phyloP scores from a whole-genome alignment of 73 alveolate species.

The Tetrahymena malaccensis region DNA sequence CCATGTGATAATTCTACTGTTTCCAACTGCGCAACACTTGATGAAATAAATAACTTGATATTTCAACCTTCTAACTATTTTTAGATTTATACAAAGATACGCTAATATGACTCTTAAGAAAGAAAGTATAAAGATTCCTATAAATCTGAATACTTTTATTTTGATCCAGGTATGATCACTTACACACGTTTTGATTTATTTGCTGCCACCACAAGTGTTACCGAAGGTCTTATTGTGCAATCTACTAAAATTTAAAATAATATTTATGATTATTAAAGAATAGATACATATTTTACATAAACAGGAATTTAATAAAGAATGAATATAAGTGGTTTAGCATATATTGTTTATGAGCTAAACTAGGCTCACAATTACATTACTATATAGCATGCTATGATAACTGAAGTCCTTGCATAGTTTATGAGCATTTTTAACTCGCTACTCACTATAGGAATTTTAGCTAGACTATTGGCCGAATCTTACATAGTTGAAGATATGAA shows the following conservation, averaged over 20 bases:
- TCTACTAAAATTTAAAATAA: background rate
- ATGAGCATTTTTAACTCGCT: background rate
- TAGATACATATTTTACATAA: background rate
- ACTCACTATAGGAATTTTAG: background rate
- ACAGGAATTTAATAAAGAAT: background rate
- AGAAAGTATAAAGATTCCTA: background rate
- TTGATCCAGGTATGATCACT: background rate
- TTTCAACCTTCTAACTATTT: background rate
- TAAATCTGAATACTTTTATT: background rate
- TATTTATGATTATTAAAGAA: background rate
- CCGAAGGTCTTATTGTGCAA: background rate
- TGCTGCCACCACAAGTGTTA: background rate
- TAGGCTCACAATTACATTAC: background rate
- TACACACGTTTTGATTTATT: background rate
- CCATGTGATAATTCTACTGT: background rate
- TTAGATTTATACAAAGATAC: background rate
- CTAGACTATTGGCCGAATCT: background rate
- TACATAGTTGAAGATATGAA: background rate
- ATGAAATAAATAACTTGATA: background rate
- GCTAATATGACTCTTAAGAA: background rate
- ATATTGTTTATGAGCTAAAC: background rate
- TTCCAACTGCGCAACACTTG: background rate
- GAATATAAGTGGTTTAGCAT: background rate
- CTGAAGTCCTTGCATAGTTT: background rate
- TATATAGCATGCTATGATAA: background rate